Conservation (phyloP, 2,329 filamentous ascomycete species). For the Apiospora phragmitis region DNA sequence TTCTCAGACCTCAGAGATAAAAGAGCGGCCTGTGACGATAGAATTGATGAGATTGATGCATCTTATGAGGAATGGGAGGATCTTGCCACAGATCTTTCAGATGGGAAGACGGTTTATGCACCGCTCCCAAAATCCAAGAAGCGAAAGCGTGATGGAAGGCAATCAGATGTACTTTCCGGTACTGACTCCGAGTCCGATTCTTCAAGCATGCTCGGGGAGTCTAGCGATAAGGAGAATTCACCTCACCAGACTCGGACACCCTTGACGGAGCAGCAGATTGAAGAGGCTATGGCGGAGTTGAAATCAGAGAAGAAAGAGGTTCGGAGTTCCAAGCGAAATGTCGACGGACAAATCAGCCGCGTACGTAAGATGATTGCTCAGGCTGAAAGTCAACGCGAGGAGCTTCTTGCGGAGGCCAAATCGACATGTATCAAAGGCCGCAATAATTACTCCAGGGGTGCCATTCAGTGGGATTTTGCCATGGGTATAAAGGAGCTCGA, state of each 20-base stretch:
- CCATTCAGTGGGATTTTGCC: constrained; percentile 60
- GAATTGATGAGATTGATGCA: constrained; percentile 46
- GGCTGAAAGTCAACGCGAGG: not conserved
- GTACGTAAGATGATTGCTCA: not conserved
- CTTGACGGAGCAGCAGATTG: constrained; percentile 45
- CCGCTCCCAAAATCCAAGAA: constrained; percentile 36
- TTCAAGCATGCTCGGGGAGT: not conserved
- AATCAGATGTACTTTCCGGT: constrained; percentile 25
- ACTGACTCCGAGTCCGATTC: constrained; percentile 25
- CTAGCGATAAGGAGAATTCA: constrained; percentile 28
- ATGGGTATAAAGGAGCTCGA: constrained; percentile 55
- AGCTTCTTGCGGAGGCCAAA: not conserved
- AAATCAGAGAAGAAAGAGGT: constrained; percentile 33
- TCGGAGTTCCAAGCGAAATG: constrained; percentile 54
- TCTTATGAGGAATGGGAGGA: constrained; percentile 27
- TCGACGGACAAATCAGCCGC: constrained; percentile 49
- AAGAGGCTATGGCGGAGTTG: constrained; percentile 30
- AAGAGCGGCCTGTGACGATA: constrained; percentile 13
- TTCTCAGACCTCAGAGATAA: not conserved
- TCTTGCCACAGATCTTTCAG: constrained; percentile 31
- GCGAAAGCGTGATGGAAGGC: constrained; percentile 36
- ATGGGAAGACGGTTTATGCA: constrained; percentile 37
- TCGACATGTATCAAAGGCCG: not conserved
- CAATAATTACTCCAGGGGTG: constrained; percentile 18
- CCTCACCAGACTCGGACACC: constrained; percentile 27